Base-by-base conservation (phyloP, 441 rosid species). In the Euphorbia celastroides region DNA sequence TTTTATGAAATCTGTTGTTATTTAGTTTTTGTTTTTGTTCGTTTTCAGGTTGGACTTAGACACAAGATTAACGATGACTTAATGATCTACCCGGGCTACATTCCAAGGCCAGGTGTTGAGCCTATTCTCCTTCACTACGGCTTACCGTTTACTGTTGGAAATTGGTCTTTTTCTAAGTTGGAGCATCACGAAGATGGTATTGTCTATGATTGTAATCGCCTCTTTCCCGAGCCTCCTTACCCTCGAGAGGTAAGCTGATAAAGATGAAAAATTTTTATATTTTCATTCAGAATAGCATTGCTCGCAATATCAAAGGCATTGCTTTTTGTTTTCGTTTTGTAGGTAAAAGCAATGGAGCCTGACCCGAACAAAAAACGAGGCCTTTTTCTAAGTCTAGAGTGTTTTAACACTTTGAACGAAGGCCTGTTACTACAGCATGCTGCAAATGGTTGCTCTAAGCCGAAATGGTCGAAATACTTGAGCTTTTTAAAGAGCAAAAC, bases 151-250 rank as follows among this genome's bases (percentile, higher is more conserved):
- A 78, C 65, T 7, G 83, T 94, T 17, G 98, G 99, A 64, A 88
- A 94, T 78, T 89, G 99, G 98, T 92, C 99, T 74, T 94, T 89
- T 76, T 86, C 88, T 81, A 94, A 94, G 80, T 81, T 92, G 56
- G 81, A 86, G 20, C 96, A 90, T 82, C 97, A 88, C 75, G 93
- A 94, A 73, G 97, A 94, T 85, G 83, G 76, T 78, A 87, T 94
- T 58, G 98, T 88, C 60, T 88, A 94, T 72, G 88, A 86, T 56
- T 94, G 99, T 69, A 84, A 80, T 69, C 86, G 82, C 67, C 92
- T 90, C 60, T 92, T 94, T 78, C 94, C 97, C n/a, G 98, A 94
- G 76, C 99, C 98, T 81, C 99, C 98, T 52, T 89, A 84, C 78
- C 99, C 98, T 57, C 83, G 90, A 84, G 94, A 92, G 92, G 98